A percentile compares a stretch with the other conserved stretches of the same genome.
Conservation (phyloP, 1,139 yeast species). For the Scheffersomyces segobiensis region DNA sequence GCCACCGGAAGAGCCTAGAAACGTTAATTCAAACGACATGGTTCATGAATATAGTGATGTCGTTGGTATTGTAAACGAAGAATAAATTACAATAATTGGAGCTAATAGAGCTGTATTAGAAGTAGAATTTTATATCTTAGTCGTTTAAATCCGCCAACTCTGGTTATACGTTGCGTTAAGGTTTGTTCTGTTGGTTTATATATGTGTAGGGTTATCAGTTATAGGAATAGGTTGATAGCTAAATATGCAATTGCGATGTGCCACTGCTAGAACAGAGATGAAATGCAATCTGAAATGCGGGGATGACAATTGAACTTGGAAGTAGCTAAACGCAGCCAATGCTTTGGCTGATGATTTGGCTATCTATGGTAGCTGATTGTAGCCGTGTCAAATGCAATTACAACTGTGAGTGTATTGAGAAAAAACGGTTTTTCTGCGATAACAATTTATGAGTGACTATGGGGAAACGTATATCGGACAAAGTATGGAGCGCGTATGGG, state of each 20-base stretch:
- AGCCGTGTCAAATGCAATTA: neutral
- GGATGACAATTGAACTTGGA: neutral
- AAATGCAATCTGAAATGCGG: neutral
- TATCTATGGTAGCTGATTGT: neutral
- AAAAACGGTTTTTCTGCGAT: neutral
- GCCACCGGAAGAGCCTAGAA: conserved; percentile 78
- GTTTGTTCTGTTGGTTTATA: neutral
- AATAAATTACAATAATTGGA: too few species aligned
- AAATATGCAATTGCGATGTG: neutral
- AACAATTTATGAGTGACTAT: neutral
- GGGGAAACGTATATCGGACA: neutral
- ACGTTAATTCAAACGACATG: conserved; percentile 50
- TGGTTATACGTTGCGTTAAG: neutral
- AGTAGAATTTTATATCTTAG: neutral
- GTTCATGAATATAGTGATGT: neutral
- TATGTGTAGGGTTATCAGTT: neutral
- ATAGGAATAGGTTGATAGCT: neutral
- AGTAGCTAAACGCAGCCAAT: neutral
- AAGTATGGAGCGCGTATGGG: neutral
- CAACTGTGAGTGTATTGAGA: neutral
- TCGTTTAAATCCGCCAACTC: neutral
- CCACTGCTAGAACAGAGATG: neutral
- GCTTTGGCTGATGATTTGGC: neutral
- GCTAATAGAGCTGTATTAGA: neutral
- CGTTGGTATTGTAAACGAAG: neutral